Conservation (phyloP, 192 early-diverging fungal genomes). For the Coemansia erecta region DNA sequence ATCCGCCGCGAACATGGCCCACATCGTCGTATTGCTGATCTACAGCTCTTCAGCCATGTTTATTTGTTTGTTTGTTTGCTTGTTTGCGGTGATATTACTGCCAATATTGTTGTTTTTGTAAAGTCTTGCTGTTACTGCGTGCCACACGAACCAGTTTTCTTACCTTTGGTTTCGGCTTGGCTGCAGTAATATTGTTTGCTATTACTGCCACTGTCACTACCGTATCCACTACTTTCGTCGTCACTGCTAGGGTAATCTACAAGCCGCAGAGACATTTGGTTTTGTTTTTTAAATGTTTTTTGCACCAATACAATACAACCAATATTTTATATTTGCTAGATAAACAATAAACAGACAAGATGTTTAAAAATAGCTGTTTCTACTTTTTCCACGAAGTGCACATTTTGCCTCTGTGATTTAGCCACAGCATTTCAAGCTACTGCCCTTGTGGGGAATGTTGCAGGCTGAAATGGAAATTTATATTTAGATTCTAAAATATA, state of each 20-base stretch:
- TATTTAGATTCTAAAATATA: neutral
- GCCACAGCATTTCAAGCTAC: no score
- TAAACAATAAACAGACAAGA: neutral
- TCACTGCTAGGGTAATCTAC: conserved; percentile 40
- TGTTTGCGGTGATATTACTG: neutral
- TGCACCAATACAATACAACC: neutral
- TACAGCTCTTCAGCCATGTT: conserved; percentile 2
- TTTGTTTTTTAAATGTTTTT: neutral
- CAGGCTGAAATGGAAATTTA: neutral
- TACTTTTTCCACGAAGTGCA: no score
- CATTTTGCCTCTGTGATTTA: no score
- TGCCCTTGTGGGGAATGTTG: conserved; percentile 3
- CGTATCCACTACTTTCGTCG: conserved; percentile 32
- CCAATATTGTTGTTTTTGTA: neutral
- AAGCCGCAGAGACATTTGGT: conserved; percentile 24
- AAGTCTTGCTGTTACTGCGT: no score
- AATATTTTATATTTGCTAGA: neutral
- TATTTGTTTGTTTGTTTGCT: conserved; percentile 12
- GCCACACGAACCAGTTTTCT: neutral
- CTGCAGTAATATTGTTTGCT: conserved; percentile 14
- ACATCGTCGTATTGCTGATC: conserved; percentile 2
- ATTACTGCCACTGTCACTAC: conserved; percentile 3
- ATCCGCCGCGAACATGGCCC: conserved; percentile 46
- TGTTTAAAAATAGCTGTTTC: conserved; percentile 2
- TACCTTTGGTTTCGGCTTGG: conserved; percentile 10